A percentile compares a stretch with the other conserved stretches of the same genome.
These are phyloP conservation scores for Erysiphe neolycopersici DNA, from an alignment of 2,329 filamentous ascomycete species.

Conservation along the genomic window DNA sequence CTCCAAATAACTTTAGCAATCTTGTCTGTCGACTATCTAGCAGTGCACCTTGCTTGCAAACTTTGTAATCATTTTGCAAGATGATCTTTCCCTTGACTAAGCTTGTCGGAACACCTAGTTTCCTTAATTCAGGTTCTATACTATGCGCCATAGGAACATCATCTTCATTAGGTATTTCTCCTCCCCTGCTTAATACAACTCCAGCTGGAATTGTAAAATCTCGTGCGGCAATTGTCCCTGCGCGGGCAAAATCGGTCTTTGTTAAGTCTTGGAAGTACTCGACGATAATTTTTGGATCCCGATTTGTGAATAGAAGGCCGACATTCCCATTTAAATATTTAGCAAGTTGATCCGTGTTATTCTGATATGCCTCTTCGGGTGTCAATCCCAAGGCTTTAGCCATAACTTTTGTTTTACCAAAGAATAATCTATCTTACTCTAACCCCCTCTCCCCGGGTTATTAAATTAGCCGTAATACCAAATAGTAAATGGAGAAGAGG, in stretches of 20 bases:
- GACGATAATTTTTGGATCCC: conserved; percentile 36
- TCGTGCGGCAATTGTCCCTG: conserved; percentile 48
- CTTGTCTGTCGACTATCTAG: conserved; percentile 83
- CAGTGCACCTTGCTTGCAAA: conserved; percentile 65
- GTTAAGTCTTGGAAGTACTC: conserved; percentile 46
- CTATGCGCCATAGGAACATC: conserved; percentile 73
- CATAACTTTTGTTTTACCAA: conserved; percentile 99
- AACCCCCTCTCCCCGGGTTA: background rate
- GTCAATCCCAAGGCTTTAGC: conserved; percentile 67
- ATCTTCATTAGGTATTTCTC: conserved; percentile 52
- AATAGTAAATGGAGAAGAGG: no score
- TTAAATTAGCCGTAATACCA: no score
- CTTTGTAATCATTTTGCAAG: conserved; percentile 23
- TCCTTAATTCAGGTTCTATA: conserved; percentile 70
- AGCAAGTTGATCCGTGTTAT: conserved; percentile 45
- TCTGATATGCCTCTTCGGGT: conserved; percentile 52
- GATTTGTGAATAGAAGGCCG: conserved; percentile 74
- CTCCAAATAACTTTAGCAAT: conserved; percentile 76
- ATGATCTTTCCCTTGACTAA: conserved; percentile 74
- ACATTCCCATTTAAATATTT: conserved; percentile 54
- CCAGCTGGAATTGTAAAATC: conserved; percentile 61
- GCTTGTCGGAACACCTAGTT: conserved; percentile 68
- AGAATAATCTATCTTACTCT: conserved; percentile 47
- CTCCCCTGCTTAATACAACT: conserved; percentile 53
- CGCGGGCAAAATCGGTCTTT: conserved; percentile 73